Base-by-base conservation (phyloP, 2,329 filamentous ascomycete genomes). In the Dactylellina sp. region DNA sequence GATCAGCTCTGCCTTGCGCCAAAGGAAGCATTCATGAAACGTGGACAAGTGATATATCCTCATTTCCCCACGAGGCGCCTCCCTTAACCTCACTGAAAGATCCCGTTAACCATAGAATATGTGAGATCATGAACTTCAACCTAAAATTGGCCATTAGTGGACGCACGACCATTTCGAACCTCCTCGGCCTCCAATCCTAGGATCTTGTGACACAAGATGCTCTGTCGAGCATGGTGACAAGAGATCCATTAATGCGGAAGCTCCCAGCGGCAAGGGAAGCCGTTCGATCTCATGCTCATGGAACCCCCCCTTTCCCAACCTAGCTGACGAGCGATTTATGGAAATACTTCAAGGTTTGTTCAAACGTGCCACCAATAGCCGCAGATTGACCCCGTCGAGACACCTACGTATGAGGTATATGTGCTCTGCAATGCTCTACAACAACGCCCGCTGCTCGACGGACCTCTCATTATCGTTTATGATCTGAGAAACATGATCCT, bases 251-350 rank as follows among this genome's bases (percentile, higher is more conserved):
- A 32, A n/a, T n/a, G n/a, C n/a, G 28, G 28, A 32, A 32, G 28
- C 9, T 32, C 28, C 28, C 28, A 32, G 9, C 5, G 28, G 7
- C 24, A 50, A 50, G 46, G 46, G 32, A 39, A 55, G 35, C 42
- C 35, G 24, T 42, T 44, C 28, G 4, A 32, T 32, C 28, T 32
- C 28, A 32, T n/a, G n/a, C n/a, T n/a, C n/a, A n/a, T n/a, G n/a
- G n/a, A 49, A 25, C 18, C 47, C 50, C 40, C 7, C 20, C 37
- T 40, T 14, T 16, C 37, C 14, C 11, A 16, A 40, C 37, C n/a
- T 37, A 14, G 14, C 39, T 39, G 37, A 37, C 46, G 63, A 68
- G 63, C 53, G 63, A 68, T 68, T 68, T 68, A 68, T 53, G 63
- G 63, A 24, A 66, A 16, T 37, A 37, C 28, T 60, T 53, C 37